These are phyloP conservation scores for Solanum lycopersicoides DNA, from an alignment of 257 asterid genomes.

Conservation along the genomic window DNA sequence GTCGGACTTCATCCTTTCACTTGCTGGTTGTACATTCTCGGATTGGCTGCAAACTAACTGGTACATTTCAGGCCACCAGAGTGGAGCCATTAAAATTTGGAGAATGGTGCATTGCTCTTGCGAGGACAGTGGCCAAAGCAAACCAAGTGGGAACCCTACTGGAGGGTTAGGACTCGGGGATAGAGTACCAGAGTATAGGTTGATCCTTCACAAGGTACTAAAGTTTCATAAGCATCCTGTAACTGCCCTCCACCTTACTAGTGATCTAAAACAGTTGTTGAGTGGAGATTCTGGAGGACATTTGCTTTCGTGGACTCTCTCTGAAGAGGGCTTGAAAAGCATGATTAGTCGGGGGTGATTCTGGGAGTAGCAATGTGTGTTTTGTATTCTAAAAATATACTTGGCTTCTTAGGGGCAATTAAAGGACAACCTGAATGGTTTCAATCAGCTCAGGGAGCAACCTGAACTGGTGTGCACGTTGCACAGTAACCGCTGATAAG, in stretches of 20 bases:
- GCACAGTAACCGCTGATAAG: not conserved
- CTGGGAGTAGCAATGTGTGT: slow-evolving; percentile 4
- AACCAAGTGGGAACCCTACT: slow-evolving; percentile 37
- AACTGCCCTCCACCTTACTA: slow-evolving; percentile 73
- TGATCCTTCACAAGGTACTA: slow-evolving; percentile 74
- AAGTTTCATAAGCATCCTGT: slow-evolving; percentile 78
- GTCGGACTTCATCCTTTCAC: slow-evolving; percentile 76
- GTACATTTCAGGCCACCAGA: slow-evolving; percentile 96
- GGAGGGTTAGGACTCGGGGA: slow-evolving; percentile 55
- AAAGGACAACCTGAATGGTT: not conserved
- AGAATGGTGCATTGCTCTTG: slow-evolving; percentile 76
- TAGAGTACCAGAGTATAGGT: slow-evolving; percentile 65
- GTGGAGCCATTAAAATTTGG: slow-evolving; percentile 98
- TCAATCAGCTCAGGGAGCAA: not conserved
- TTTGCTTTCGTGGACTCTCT: slow-evolving; percentile 80
- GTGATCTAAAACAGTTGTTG: slow-evolving; percentile 73
- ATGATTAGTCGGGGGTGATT: slow-evolving; percentile 56
- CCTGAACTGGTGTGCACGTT: not conserved
- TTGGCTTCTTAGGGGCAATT: not conserved
- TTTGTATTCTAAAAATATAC: not conserved
- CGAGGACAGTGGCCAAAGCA: slow-evolving; percentile 36
- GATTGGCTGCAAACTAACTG: slow-evolving; percentile 81
- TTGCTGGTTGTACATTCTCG: slow-evolving; percentile 61
- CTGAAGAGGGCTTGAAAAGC: slow-evolving; percentile 69
- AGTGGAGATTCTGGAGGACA: slow-evolving; percentile 89